These are phyloP conservation scores for Casuarina equisetifolia DNA, from an alignment of 306 rosid genomes.

Conservation along the genomic window DNA sequence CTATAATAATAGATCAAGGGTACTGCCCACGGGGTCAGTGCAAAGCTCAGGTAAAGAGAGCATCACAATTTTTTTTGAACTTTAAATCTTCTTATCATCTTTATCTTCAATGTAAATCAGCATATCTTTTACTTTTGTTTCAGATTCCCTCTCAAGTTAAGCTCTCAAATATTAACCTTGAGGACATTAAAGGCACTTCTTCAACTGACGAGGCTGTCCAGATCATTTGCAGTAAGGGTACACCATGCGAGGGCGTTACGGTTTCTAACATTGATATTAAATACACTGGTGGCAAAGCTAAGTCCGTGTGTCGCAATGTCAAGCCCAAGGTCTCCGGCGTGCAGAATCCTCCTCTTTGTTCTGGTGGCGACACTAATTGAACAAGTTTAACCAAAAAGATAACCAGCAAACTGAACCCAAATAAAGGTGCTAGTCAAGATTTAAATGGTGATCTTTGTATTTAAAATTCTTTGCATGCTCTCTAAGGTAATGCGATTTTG, in stretches of 20 bases:
- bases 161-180: conserved; percentile 45
- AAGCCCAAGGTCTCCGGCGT: conserved; percentile 33
- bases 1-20: conserved; percentile 50
- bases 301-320: conserved; percentile 34
- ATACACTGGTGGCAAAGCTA: conserved; percentile 17
- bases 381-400: too few species aligned
- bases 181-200: conserved; percentile 40
- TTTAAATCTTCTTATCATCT: neutral
- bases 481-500: too few species aligned
- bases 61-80: neutral
- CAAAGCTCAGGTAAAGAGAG: conserved; percentile 21
- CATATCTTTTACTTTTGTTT: neutral
- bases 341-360: conserved; percentile 28
- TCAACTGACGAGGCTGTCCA: conserved; percentile 24
- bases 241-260: conserved; percentile 42
- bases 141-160: conserved; percentile 40
- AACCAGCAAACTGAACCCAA: too few species aligned
- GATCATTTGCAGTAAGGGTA: conserved; percentile 32
- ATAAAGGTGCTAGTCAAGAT: too few species aligned
- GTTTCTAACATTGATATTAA: conserved; percentile 25
- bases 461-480: too few species aligned
- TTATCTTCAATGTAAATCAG: neutral
- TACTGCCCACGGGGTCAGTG: conserved; percentile 56
- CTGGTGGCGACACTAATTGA: too few species aligned
- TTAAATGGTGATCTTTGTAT: too few species aligned